phyloP scores from a whole-genome alignment of 139 green algal genomes.

The Chlamydomonas asymmetrica region DNA sequence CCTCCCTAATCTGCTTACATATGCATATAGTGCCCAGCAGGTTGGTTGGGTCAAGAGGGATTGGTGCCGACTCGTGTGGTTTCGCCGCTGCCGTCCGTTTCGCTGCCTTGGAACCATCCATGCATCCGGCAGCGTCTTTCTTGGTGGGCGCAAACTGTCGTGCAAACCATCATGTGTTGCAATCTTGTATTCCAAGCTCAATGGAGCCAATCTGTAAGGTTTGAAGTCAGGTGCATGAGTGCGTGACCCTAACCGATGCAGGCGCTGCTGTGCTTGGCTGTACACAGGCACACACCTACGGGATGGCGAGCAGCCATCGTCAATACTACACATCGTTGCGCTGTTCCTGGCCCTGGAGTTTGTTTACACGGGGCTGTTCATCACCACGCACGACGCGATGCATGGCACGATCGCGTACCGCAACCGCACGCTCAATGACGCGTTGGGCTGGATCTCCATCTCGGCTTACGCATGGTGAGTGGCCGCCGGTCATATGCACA shows the following conservation, averaged over 20 bases:
- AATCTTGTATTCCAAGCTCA: neutral
- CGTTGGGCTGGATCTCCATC: conserved; percentile 27
- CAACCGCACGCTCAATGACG: conserved; percentile 44
- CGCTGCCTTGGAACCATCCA: conserved; percentile 24
- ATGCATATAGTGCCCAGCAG: too few relatives aligned
- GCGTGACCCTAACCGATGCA: neutral
- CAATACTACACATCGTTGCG: conserved; percentile 23
- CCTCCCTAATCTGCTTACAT: too few relatives aligned
- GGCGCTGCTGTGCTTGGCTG: neutral
- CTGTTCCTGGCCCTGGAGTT: conserved; percentile 50
- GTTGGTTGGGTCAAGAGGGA: too few relatives aligned
- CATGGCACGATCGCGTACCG: conserved; percentile 45
- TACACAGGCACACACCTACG: neutral
- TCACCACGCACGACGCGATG: conserved; percentile 60
- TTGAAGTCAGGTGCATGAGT: too few relatives aligned
- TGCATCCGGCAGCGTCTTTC: neutral
- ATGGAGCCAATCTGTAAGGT: too few relatives aligned
- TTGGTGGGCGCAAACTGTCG: neutral
- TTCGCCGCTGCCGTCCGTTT: too few relatives aligned
- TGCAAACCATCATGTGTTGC: neutral
- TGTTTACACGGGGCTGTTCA: conserved; percentile 52
- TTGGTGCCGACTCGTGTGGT: too few relatives aligned
- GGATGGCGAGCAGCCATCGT: neutral
- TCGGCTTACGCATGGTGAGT: conserved; percentile 36
- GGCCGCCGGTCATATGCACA: too few relatives aligned